Conservation (phyloP, 345 rosid species). For the Salix udensis region DNA sequence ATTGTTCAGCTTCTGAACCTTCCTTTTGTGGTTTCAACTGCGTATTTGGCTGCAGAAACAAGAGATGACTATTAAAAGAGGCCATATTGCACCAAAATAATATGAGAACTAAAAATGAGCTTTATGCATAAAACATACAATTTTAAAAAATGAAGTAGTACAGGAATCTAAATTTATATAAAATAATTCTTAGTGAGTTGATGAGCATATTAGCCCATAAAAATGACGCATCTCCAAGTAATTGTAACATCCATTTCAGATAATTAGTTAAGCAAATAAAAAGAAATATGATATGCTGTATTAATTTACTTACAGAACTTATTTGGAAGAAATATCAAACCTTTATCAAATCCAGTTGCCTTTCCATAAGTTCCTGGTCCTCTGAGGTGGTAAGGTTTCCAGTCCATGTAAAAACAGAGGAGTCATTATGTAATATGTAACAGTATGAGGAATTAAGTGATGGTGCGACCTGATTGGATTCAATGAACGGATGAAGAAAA, state of each 20-base stretch:
- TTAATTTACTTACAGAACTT: slow-evolving; percentile 4
- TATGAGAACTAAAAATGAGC: not conserved
- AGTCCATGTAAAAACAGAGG: slow-evolving; percentile 83
- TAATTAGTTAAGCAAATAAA: not conserved
- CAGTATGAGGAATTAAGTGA: slow-evolving; percentile 88
- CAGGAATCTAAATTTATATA: not conserved
- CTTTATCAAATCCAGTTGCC: slow-evolving; percentile 95
- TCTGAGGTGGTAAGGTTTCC: slow-evolving; percentile 74
- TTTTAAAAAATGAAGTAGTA: not conserved
- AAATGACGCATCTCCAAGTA: not conserved
- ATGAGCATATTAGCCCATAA: not conserved
- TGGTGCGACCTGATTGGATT: slow-evolving; percentile 60
- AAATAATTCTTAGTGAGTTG: not conserved
- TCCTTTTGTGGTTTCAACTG: slow-evolving; percentile 82
- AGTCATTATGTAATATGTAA: slow-evolving; percentile 75
- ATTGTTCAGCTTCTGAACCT: slow-evolving; percentile 82
- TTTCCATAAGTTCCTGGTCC: slow-evolving; percentile 81
- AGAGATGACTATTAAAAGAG: not conserved
- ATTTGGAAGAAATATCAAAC: slow-evolving; percentile 34
- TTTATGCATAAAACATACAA: not conserved
- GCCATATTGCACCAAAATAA: slow-evolving; percentile 1
- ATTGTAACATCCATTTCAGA: not conserved
- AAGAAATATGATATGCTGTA: not conserved
- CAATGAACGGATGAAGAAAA: not conserved
- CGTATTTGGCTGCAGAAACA: slow-evolving; percentile 67